These are phyloP conservation scores for Pichia sp. DNA, from an alignment of 1,139 yeast species.

Conservation along the genomic window DNA sequence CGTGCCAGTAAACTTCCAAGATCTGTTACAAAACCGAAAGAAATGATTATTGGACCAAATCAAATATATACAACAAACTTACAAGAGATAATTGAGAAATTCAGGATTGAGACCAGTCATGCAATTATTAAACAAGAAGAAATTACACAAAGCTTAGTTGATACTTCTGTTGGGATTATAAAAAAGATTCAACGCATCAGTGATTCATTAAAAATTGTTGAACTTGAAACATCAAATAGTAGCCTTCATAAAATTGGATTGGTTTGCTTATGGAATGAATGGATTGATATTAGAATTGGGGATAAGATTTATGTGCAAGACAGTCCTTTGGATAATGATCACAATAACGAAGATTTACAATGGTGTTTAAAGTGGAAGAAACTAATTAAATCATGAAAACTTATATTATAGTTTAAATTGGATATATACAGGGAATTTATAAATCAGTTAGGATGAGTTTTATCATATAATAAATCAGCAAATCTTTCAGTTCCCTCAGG, in stretches of 20 bases:
- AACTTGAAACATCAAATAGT: not conserved
- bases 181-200: constrained; percentile 6
- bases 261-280: constrained; percentile 18
- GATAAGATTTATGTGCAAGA: constrained; percentile 16
- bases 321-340: constrained; percentile 16
- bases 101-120: constrained; percentile 7
- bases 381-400: constrained; percentile 11
- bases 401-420: no score
- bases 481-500: constrained; percentile 10
- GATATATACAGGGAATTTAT: constrained; percentile 2
- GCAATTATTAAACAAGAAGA: constrained; percentile 8
- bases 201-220: constrained; percentile 8
- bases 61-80: not conserved
- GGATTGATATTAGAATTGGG: constrained; percentile 17
- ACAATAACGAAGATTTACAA: constrained; percentile 7
- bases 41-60: not conserved
- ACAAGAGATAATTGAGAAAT: constrained; percentile 3
- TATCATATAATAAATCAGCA: constrained; percentile 11
- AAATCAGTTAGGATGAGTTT: constrained; percentile 2
- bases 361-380: constrained; percentile 27
- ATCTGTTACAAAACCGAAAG: not conserved
- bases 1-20: not conserved
- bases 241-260: constrained; percentile 11
- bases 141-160: no score
- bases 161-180: constrained; percentile 6